Evolutionary conservation across 257 asterid genomes (phyloP).

Genomic region (Cordia subcordata): DNA sequence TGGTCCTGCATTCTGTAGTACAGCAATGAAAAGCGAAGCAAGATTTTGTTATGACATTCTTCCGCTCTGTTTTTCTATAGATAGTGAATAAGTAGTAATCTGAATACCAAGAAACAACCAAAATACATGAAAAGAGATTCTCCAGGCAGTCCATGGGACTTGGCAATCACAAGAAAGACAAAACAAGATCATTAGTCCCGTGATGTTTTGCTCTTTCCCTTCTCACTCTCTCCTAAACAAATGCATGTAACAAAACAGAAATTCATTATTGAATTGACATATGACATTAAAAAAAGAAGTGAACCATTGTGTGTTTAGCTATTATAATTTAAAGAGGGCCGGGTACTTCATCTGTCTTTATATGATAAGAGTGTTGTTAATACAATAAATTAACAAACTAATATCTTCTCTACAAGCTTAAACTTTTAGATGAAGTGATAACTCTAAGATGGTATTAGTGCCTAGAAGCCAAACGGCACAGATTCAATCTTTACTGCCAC

Average conservation of each 20-base stretch:
- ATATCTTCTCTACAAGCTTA: too few species aligned
- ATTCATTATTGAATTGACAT: too few species aligned
- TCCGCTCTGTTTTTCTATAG: neutral
- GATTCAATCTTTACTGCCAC: too few species aligned
- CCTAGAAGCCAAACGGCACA: too few species aligned
- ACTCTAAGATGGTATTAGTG: too few species aligned
- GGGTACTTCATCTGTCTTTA: too few species aligned
- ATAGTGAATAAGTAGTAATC: neutral
- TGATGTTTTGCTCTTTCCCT: slow-evolving; percentile 22
- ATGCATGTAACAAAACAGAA: neutral
- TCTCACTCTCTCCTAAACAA: neutral
- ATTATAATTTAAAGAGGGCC: too few species aligned
- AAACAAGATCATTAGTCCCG: slow-evolving; percentile 23
- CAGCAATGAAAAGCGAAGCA: neutral
- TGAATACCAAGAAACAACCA: neutral
- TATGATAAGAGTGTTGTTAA: too few species aligned
- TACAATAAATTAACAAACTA: too few species aligned
- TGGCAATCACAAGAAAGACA: slow-evolving; percentile 23
- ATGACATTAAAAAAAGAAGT: too few species aligned
- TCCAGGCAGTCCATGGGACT: slow-evolving; percentile 6
- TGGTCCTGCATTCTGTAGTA: slow-evolving; percentile 18
- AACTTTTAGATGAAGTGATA: too few species aligned
- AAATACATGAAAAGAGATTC: slow-evolving; percentile 18
- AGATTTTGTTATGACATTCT: neutral
- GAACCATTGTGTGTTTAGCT: too few species aligned